Evolutionary conservation across 2,329 filamentous ascomycete genomes (phyloP).

Genomic region (Exophiala bonariae): DNA sequence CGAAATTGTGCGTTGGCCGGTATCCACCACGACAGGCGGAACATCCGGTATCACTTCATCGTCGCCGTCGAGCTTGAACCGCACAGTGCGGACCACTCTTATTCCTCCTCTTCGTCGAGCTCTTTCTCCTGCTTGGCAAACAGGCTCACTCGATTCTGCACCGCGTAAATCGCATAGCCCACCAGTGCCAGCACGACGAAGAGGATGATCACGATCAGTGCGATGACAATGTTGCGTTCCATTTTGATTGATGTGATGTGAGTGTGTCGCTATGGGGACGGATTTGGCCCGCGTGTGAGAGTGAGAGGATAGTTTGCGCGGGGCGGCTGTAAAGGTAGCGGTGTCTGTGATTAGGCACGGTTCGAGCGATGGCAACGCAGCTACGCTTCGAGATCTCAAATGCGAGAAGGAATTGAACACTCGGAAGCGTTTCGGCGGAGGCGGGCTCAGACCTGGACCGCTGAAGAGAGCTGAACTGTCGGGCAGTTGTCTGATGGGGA

Average conservation of each 20-base stretch:
- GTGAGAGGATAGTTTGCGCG: neutral
- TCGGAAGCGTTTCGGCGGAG: conserved; percentile 26
- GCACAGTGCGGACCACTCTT: conserved; percentile 11
- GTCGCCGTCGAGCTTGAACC: conserved; percentile 20
- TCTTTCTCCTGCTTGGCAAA: conserved; percentile 30
- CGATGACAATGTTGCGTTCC: conserved; percentile 48
- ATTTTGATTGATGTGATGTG: conserved; percentile 33
- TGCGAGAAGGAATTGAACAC: conserved; percentile 7
- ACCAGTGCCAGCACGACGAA: conserved; percentile 47
- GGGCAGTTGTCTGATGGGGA: conserved; percentile 24
- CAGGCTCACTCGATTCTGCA: conserved; percentile 35
- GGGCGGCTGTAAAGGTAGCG: neutral
- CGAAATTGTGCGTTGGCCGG: conserved; percentile 12
- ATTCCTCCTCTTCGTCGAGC: conserved; percentile 32
- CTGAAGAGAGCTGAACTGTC: conserved; percentile 22
- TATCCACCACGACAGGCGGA: neutral
- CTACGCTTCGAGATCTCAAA: conserved; percentile 11
- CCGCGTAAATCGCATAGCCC: conserved; percentile 37
- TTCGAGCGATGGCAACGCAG: neutral
- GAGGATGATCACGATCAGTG: conserved; percentile 51
- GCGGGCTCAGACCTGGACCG: conserved; percentile 27
- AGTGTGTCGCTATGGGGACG: neutral
- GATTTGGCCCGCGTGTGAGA: conserved; percentile 9
- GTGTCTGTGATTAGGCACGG: too few relatives aligned
- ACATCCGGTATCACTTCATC: neutral